Evolutionary conservation across 75 land plant species (phyloP), one percentile per base, ranked within the genome.

Genomic region (Picea sitchensis): DNA sequence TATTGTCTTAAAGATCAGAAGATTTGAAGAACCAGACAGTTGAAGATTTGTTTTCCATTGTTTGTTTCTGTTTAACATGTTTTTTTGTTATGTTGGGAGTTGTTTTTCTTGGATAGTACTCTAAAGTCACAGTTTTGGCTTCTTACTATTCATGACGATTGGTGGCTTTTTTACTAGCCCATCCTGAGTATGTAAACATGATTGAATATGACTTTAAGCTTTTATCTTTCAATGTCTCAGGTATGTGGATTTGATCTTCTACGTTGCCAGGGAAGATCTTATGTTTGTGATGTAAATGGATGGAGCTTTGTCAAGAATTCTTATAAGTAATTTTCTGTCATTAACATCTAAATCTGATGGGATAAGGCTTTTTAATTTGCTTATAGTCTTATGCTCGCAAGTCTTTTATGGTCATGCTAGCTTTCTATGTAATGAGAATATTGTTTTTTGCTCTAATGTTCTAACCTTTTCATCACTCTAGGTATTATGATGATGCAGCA

Each of bases 291-390:
- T 88, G 99, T 98, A 30, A 98, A 98, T 87, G 99, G 99, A 34
- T 98, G 99, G 99, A 98, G 99, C 65, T 98, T 98, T 88, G 99
- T 98, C 34, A 98, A 98, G 80, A 98, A 98, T 80, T 98, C 99
- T 15, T 79, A 98, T 90, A 98, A 98, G 99, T 98, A 92, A 74
- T 83, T 23, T 72, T 77, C 32, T 68, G 8, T 17, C 58, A 14
- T 63, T n/a, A 23, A 56, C 14, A 65, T 77, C 12, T 8, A 32
- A 30, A 17, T 38, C 8, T 73, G 21, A 56, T 6, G 18, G 71
- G 56, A 23, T 65, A 26, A 31, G 18, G 5, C 72, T 11, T 21
- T 9, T 15, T 54, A 44, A 20, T 61, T 5, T 65, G 59, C 41
- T 54, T 15, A n/a, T 81, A n/a, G 80, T 47, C 51, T 62, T 58